phyloP scores from a whole-genome alignment of 768 basidiomycete species.

The Rhizopogon vesiculosus region DNA sequence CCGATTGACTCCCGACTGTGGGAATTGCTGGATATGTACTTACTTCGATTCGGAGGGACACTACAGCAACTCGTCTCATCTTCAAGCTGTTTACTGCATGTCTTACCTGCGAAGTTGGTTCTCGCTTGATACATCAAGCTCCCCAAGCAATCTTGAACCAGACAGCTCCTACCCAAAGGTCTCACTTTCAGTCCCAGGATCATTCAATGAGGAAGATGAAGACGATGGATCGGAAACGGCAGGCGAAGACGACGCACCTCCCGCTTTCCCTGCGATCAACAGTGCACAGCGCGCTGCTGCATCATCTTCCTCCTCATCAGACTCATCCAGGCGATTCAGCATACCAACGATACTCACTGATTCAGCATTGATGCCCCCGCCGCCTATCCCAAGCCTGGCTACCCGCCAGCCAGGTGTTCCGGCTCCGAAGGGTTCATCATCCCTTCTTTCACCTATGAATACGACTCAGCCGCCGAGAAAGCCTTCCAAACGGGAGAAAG shows the following conservation, averaged over 20 bases:
- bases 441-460: conserved; percentile 53
- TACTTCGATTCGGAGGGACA: too few relatives aligned
- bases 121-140: conserved; percentile 24
- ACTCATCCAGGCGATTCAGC: background rate
- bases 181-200: conserved; percentile 14
- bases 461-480: conserved; percentile 57
- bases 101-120: conserved; percentile 63
- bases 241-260: conserved; percentile 55
- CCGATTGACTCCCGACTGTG: too few relatives aligned
- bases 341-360: conserved; percentile 36
- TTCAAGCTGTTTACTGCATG: conserved; percentile 3
- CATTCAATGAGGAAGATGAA: conserved; percentile 23
- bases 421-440: conserved; percentile 25
- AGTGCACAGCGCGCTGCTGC: conserved; percentile 63
- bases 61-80: background rate
- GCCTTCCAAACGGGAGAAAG: conserved; percentile 67
- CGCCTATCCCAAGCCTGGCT: conserved; percentile 38
- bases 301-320: conserved; percentile 8
- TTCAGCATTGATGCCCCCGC: conserved; percentile 48
- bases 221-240: conserved; percentile 35
- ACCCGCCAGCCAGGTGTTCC: conserved; percentile 29
- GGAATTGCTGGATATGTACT: too few relatives aligned
- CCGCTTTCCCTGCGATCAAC: conserved; percentile 67
- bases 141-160: background rate
- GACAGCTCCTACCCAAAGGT: background rate